Evolutionary conservation across 495 filamentous ascomycete species (phyloP), one percentile per base, ranked within the genome.

Genomic region (Penicillium manginii): DNA sequence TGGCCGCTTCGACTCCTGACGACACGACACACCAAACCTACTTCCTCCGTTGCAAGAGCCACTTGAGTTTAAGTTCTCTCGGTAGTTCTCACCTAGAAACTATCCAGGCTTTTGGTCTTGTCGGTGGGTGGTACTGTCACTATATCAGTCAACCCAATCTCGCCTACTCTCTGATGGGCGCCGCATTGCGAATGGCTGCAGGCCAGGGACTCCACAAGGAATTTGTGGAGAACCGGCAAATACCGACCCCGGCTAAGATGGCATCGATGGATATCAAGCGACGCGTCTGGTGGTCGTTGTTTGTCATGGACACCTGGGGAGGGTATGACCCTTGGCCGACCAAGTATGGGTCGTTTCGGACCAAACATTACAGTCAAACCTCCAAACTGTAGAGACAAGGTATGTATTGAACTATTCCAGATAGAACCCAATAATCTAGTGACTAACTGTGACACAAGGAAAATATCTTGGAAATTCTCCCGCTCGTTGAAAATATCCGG

Each of bases 301-400:
- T 89, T 74, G 90, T 87, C 73, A 79, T 93, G 57, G 90, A 93
- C 73, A 88, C 89, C 1, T 93, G 89, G 88, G 89, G 85, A 6
- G 83, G 83, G 82, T 8, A 89, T 87, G 51, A 92, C 89, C 18
- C 81, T 90, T 50, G 89, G 90, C n/a, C 80, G 90, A 39, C 90
- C 89, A 1, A 90, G 87, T 17, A 84, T 93, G 71, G 89, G 89
- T 7, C 83, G 89, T 22, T 88, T 85, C 78, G 85, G 88, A 4
- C 86, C 87, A 2, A 85, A 85, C 15, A 88, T 92, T 67, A 91
- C 88, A 43, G 87, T 91, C 57, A 79, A 83, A 15, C 75, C 82
- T 2, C 89, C 88, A n/a, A 86, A 85, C 61, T 79, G 84, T 18
- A 79, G 83, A 39, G 78, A 78, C 58, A 81, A 74, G 52, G 84